These are phyloP conservation scores for Mucor velutinosus DNA, from an alignment of 371 early-diverging fungal species.

Conservation along the genomic window DNA sequence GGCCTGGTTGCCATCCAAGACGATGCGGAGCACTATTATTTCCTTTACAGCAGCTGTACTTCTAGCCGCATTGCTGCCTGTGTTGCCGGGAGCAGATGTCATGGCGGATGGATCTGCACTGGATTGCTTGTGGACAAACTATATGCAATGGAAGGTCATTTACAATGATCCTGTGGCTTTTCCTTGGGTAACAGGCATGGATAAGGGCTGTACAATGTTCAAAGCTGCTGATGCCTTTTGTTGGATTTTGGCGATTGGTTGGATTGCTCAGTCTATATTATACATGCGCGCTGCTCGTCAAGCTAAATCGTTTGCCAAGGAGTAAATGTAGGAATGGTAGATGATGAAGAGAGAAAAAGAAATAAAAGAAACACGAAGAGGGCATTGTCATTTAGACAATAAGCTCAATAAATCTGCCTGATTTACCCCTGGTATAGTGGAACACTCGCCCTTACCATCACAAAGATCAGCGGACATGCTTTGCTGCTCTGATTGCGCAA, in stretches of 20 bases:
- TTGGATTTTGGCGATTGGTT: conserved; percentile 38
- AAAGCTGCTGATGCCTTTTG: conserved; percentile 34
- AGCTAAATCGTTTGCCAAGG: conserved; percentile 3
- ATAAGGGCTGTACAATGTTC: conserved; percentile 36
- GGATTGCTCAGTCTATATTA: conserved; percentile 18
- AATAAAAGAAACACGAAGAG: not conserved
- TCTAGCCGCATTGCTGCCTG: conserved; percentile 34
- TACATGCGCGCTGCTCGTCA: conserved; percentile 26
- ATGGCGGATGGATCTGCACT: conserved; percentile 35
- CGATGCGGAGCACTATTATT: conserved; percentile 26
- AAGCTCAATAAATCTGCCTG: not conserved
- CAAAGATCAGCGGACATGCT: not conserved
- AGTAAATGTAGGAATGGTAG: not conserved
- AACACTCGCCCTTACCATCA: not conserved
- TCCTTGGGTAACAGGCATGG: conserved; percentile 47
- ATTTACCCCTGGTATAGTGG: not conserved
- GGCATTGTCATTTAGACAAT: not conserved
- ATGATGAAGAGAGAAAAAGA: not conserved
- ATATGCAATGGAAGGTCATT: conserved; percentile 42
- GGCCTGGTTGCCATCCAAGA: conserved; percentile 46
- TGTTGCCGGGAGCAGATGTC: conserved; percentile 40
- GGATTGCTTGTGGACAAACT: conserved; percentile 39
- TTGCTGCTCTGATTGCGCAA: not conserved
- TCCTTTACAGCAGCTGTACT: conserved; percentile 27
- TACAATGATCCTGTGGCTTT: conserved; percentile 32